Evolutionary conservation across 1,139 yeast species (phyloP), one percentile per base, ranked within the genome.

Genomic region (Ogataea hybrid): DNA sequence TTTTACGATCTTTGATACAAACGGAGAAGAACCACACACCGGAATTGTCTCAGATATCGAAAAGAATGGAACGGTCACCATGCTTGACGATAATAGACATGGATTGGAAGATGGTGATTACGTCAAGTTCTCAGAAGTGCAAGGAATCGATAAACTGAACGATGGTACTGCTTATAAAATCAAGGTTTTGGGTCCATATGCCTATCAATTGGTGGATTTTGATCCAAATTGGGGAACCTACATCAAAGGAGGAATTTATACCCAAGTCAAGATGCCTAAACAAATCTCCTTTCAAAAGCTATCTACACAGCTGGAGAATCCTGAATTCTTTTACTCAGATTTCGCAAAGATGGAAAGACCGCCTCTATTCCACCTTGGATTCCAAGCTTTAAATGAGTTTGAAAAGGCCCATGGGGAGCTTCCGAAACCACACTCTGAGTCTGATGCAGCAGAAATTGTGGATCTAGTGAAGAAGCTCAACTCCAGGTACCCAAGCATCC

Each of bases 341-440:
- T 92, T 79, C 63, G 96, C 97, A 49, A 92, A 92, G 64, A 84
- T 90, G 56, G 97, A 88, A 57, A 83, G 96, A 59, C 92, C 97
- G 12, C 75, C 83, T 20, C 96, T 87, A 65, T 76, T 85, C 49
- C 98, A 94, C 62, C 65, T 90, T 52, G 98, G 94, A 5, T 89
- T 89, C 74, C 88, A 87, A 66, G 97, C 96, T 8, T 71, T 94
- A 44, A 83, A 87, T 39, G 82, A 79, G 39, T 94, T 88, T 65
- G 73, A 75, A 52, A 71, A 73, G 35, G 74, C 72, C 55, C 79
- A 85, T 57, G 68, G 74, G 35, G 84, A 87, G 12, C 71, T 86
- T 39, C 99, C 99, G 46, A 73, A 81, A 52, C 88, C 97, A 17
- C 76, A 79, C 63, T 76, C 84, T 57, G 79, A 71, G 23, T 83